phyloP scores from a whole-genome alignment of 108 stramenopile genomes.

The Cyclotella cryptica region DNA sequence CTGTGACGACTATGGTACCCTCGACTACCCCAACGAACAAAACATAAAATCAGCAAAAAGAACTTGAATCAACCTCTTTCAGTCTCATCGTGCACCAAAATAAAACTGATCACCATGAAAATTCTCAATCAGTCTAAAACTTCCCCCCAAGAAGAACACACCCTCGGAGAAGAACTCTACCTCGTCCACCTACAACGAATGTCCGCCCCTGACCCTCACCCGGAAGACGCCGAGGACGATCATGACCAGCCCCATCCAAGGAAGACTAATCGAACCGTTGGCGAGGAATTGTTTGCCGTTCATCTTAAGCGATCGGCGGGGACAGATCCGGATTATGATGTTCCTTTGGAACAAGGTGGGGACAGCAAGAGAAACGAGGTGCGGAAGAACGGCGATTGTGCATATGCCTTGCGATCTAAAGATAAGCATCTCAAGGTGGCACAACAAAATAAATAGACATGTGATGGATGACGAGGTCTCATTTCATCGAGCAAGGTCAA shows the following conservation, averaged over 20 bases:
- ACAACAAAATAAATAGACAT: neutral
- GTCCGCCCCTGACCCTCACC: conserved; percentile 32
- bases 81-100: no score
- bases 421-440: conserved; percentile 10
- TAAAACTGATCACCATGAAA: neutral
- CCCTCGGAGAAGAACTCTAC: conserved; percentile 74
- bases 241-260: conserved; percentile 43
- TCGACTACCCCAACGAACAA: no score
- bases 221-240: conserved; percentile 63
- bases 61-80: no score
- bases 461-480: neutral
- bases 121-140: neutral
- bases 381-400: neutral
- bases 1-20: no score
- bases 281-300: conserved; percentile 74
- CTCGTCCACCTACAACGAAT: conserved; percentile 69
- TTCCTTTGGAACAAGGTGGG: conserved; percentile 9
- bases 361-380: neutral
- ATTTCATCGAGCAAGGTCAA: neutral
- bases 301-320: conserved; percentile 72
- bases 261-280: conserved; percentile 53
- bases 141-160: neutral
- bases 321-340: conserved; percentile 56
- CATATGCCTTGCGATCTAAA: conserved; percentile 15
- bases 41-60: no score